Evolutionary conservation across 108 stramenopile species (phyloP).

Genomic region (Pseudonitzschia delicatissima): DNA sequence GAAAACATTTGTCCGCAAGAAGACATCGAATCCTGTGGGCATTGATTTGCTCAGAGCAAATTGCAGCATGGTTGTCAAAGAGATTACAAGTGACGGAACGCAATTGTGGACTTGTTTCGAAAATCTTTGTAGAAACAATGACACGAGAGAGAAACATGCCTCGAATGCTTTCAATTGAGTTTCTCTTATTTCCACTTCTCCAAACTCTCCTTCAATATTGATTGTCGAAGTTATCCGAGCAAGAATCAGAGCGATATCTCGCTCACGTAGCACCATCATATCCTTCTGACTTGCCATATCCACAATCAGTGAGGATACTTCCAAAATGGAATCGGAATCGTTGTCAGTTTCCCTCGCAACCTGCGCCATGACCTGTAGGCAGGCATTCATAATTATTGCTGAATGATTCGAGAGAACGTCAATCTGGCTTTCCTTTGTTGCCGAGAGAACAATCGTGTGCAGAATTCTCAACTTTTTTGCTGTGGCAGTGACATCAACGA

Average conservation of each 20-base stretch:
- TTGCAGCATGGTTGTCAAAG: conserved; percentile 40
- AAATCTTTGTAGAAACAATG: conserved; percentile 62
- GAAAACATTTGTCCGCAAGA: conserved; percentile 25
- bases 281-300: conserved; percentile 52
- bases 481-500: background rate
- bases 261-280: conserved; percentile 45
- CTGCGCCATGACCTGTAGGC: background rate
- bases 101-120: conserved; percentile 75
- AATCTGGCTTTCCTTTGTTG: background rate
- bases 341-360: background rate
- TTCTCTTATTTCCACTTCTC: background rate
- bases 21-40: conserved; percentile 10
- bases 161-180: conserved; percentile 27
- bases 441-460: background rate
- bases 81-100: conserved; percentile 43
- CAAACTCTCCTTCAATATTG: background rate
- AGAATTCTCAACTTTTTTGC: conserved; percentile 1
- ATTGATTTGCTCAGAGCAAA: conserved; percentile 29
- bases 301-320: conserved; percentile 25
- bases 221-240: conserved; percentile 39
- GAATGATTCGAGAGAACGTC: conserved; percentile 8
- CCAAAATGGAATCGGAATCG: background rate
- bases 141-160: conserved; percentile 43
- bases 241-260: conserved; percentile 57
- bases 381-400: background rate